phyloP scores from a whole-genome alignment of 805 yeast genomes.

The Myxozyma nipponensis region DNA sequence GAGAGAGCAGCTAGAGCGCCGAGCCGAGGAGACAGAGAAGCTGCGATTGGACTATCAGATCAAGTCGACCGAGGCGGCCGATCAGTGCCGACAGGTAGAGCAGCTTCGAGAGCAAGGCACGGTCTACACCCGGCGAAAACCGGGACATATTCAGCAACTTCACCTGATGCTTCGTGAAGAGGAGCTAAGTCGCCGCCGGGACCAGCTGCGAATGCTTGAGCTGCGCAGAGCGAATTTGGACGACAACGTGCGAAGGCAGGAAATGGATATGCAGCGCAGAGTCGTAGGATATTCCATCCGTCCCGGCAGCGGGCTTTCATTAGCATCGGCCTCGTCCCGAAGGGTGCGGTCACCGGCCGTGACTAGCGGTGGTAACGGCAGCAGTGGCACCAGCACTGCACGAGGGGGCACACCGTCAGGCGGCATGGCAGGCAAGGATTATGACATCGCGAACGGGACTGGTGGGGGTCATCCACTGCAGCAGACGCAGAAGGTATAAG shows the following conservation, averaged over 20 bases:
- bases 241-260: slow-evolving; percentile 33
- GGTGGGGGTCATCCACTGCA: slow-evolving; percentile 20
- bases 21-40: slow-evolving; percentile 51
- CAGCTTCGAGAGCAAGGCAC: slow-evolving; percentile 31
- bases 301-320: slow-evolving; percentile 11
- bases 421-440: not conserved
- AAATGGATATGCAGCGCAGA: slow-evolving; percentile 24
- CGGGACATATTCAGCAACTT: slow-evolving; percentile 33
- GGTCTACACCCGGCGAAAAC: slow-evolving; percentile 26
- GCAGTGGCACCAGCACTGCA: not conserved
- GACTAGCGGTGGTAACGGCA: not conserved
- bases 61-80: slow-evolving; percentile 36
- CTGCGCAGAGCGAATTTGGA: slow-evolving; percentile 33
- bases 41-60: slow-evolving; percentile 37
- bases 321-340: slow-evolving; percentile 22
- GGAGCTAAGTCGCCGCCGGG: slow-evolving; percentile 34
- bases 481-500: slow-evolving; percentile 22
- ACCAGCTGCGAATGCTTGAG: slow-evolving; percentile 31
- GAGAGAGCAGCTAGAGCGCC: slow-evolving; percentile 35
- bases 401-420: slow-evolving; percentile 1
- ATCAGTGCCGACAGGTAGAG: slow-evolving; percentile 34
- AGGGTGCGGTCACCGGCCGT: slow-evolving; percentile 12
- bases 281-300: slow-evolving; percentile 22
- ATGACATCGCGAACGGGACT: not conserved
- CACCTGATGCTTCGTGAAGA: slow-evolving; percentile 32